phyloP scores from a whole-genome alignment of 2,329 filamentous ascomycete species.

The Tolypocladium tropicale region DNA sequence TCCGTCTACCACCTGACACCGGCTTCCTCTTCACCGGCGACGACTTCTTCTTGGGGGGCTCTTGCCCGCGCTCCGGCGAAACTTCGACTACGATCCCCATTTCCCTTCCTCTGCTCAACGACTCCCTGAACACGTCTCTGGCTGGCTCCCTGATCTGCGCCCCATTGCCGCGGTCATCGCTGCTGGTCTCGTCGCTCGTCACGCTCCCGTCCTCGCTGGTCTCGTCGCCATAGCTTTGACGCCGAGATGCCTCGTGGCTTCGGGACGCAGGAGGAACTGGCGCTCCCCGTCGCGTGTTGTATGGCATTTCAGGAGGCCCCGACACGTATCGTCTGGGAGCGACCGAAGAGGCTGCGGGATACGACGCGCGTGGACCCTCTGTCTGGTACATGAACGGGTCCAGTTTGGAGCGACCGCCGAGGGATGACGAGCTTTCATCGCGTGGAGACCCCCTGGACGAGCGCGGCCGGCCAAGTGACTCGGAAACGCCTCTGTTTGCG shows the following conservation, averaged over 20 bases:
- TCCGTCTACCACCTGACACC: slow-evolving; percentile 19
- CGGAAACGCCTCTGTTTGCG: slow-evolving; percentile 32
- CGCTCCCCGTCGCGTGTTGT: slow-evolving; percentile 14
- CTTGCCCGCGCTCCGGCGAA: slow-evolving; percentile 18
- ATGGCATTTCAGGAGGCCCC: slow-evolving; percentile 19
- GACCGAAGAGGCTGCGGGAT: slow-evolving; percentile 20
- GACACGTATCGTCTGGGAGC: slow-evolving; percentile 25
- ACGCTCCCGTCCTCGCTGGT: slow-evolving; percentile 25
- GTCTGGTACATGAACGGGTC: slow-evolving; percentile 47
- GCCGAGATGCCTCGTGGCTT: slow-evolving; percentile 19
- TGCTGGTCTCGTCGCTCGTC: slow-evolving; percentile 23
- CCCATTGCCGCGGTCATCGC: slow-evolving; percentile 25
- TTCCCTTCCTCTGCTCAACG: slow-evolving; percentile 14
- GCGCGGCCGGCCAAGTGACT: slow-evolving; percentile 23
- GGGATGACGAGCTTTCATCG: slow-evolving; percentile 20
- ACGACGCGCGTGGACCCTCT: slow-evolving; percentile 27
- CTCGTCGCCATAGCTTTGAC: slow-evolving; percentile 18
- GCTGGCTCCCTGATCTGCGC: slow-evolving; percentile 18
- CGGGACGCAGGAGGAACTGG: slow-evolving; percentile 19
- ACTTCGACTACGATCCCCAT: slow-evolving; percentile 30
- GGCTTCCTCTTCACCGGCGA: slow-evolving; percentile 31
- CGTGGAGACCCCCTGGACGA: slow-evolving; percentile 20
- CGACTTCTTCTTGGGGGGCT: slow-evolving; percentile 25
- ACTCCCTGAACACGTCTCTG: slow-evolving; percentile 12
- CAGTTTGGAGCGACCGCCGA: slow-evolving; percentile 14